Evolutionary conservation across 2,329 filamentous ascomycete genomes (phyloP), one percentile per base, ranked within the genome.

Genomic region (Pseudocercospora pini-densiflorae): DNA sequence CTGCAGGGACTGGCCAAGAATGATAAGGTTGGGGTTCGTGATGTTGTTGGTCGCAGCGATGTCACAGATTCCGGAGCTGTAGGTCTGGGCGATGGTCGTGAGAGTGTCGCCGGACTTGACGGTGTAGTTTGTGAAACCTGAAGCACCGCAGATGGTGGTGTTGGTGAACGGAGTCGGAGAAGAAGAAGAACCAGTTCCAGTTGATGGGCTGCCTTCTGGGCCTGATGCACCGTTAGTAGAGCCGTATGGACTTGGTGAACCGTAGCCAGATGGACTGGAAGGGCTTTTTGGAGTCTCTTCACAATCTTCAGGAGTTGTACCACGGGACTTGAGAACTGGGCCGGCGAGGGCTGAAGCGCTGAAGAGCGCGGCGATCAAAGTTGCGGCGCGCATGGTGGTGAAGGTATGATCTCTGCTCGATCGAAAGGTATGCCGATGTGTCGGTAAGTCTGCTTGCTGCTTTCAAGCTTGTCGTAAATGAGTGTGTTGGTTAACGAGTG

Each of bases 21-120:
- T 54, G 59, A 79, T 77, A 27, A 73, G 68, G 60, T 78, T 79
- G 19, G 77, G 76, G 68, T 78, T 77, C 23, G 68, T 61, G 64
- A 80, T 72, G 51, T 72, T 72, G 71, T 77, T 74, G 45, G 55
- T 51, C 9, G 57, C 62, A 14, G 71, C 72, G 49, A 74, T 73
- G 63, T 74, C 70, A 69, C 73, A 74, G 53, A 73, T 69, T 27
- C 73, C 73, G n/a, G 69, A 70, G 33, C 64, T 68, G 68, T 59
- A 72, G 7, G 54, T 33, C 14, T 53, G n/a, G 23, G 70, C 67
- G 59, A 74, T 71, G 27, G n/a, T 63, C 29, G 53, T 66, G 60
- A 74, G 68, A 27, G 69, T 73, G 59, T 74, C 69, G 21, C 67
- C 67, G 12, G 63, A 24, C 21, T 53, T 43, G 31, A 73, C 68